phyloP scores from a whole-genome alignment of 306 rosid genomes.

The Pterocarpus santalinus region DNA sequence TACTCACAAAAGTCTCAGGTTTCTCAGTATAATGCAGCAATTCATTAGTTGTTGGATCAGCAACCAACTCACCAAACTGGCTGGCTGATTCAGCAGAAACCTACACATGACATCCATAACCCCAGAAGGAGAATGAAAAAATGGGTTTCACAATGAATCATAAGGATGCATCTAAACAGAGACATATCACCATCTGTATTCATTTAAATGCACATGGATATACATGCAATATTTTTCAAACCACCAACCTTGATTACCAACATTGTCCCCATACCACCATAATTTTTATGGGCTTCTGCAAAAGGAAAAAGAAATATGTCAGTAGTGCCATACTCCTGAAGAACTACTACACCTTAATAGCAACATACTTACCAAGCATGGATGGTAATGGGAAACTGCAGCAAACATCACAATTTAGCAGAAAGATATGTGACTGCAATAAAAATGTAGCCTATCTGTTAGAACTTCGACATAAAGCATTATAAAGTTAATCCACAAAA shows the following conservation, averaged over 20 bases:
- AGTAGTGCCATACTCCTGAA: neutral
- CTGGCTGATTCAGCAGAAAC: conserved; percentile 93
- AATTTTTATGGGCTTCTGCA: conserved; percentile 86
- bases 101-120: conserved; percentile 51
- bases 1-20: conserved; percentile 94
- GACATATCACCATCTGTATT: conserved; percentile 21
- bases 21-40: conserved; percentile 97
- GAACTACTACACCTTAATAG: conserved; percentile 27
- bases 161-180: neutral
- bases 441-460: conserved; percentile 36
- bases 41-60: conserved; percentile 89
- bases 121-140: conserved; percentile 11
- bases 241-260: conserved; percentile 87
- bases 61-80: conserved; percentile 91
- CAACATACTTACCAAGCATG: conserved; percentile 83
- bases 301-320: conserved; percentile 41
- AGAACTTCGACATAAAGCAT: conserved; percentile 23
- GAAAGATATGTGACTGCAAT: conserved; percentile 90
- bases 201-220: neutral
- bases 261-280: conserved; percentile 96
- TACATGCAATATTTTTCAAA: neutral
- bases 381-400: conserved; percentile 86
- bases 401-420: conserved; percentile 96
- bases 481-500: conserved; percentile 12
- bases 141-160: neutral